Evolutionary conservation across 129 eudicot genomes (phyloP).

Genomic region (Tagetes patula): DNA sequence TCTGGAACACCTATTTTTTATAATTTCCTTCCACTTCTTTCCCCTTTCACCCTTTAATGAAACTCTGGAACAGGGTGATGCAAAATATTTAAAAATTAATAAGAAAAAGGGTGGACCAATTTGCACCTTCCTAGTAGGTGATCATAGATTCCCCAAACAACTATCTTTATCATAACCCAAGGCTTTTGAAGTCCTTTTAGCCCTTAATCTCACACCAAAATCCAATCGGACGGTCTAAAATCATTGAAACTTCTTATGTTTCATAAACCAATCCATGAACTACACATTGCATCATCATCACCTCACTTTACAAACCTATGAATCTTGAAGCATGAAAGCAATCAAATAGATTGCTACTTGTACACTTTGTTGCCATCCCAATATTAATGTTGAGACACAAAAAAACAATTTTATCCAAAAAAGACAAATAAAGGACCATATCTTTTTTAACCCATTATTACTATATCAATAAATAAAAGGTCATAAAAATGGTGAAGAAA

Average conservation of each 20-base stretch:
- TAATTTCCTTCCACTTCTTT: too few species aligned
- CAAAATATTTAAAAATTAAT: neutral
- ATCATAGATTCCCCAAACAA: neutral
- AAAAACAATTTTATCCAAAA: conserved; percentile 2
- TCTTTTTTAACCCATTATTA: neutral
- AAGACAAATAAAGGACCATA: conserved; percentile 22
- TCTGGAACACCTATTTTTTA: too few species aligned
- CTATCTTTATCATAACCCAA: neutral
- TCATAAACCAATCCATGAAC: neutral
- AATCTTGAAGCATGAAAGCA: conserved; percentile 27
- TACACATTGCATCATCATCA: conserved; percentile 1
- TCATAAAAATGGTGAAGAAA: conserved; percentile 12
- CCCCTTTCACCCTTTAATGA: too few species aligned
- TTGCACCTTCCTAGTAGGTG: conserved; percentile 9
- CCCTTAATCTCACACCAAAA: neutral
- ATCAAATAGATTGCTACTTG: neutral
- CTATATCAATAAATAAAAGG: neutral
- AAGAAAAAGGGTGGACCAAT: neutral
- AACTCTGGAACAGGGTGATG: too few species aligned
- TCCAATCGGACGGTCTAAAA: conserved; percentile 6
- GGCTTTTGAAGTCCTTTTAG: neutral
- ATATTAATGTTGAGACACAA: neutral
- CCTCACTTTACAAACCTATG: neutral
- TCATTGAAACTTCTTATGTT: neutral
- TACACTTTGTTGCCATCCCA: conserved; percentile 28